Conservation (phyloP, 2,329 filamentous ascomycete genomes). For the Cladosporium halotolerans region DNA sequence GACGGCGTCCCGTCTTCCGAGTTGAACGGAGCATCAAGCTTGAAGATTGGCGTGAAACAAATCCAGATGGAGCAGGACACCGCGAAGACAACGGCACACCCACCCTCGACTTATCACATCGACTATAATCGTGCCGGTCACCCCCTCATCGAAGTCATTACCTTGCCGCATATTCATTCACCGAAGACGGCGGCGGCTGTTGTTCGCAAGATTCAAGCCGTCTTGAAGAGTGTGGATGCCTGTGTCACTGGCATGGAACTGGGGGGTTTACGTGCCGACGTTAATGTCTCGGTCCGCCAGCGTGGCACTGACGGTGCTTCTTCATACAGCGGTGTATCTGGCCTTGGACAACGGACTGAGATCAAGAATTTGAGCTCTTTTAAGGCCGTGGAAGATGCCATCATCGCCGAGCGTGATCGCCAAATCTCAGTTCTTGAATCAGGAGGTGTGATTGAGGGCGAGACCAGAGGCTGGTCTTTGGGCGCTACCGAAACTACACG, state of each 20-base stretch:
- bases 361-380: constrained; percentile 97
- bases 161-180: constrained; percentile 78
- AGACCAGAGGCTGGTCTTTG: constrained; percentile 89
- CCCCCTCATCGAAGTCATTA: constrained; percentile 92
- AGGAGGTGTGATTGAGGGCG: constrained; percentile 69
- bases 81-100: constrained; percentile 80
- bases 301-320: constrained; percentile 37
- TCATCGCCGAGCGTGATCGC: constrained; percentile 81
- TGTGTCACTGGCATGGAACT: constrained; percentile 90
- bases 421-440: constrained; percentile 75
- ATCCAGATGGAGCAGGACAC: constrained; percentile 98
- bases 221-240: constrained; percentile 73
- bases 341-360: constrained; percentile 81
- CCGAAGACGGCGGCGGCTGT: constrained; percentile 81
- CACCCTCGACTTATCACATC: constrained; percentile 66
- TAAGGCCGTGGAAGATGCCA: constrained; percentile 90
- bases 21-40: constrained; percentile 55
- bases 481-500: constrained; percentile 74
- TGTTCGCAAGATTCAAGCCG: constrained; percentile 78
- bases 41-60: constrained; percentile 80
- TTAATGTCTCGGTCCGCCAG: constrained; percentile 82
- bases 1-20: constrained; percentile 77
- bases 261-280: constrained; percentile 83
- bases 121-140: constrained; percentile 92
- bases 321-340: constrained; percentile 52